Base-by-base conservation (phyloP, 257 asterid genomes). In the Marsdenia floribunda region DNA sequence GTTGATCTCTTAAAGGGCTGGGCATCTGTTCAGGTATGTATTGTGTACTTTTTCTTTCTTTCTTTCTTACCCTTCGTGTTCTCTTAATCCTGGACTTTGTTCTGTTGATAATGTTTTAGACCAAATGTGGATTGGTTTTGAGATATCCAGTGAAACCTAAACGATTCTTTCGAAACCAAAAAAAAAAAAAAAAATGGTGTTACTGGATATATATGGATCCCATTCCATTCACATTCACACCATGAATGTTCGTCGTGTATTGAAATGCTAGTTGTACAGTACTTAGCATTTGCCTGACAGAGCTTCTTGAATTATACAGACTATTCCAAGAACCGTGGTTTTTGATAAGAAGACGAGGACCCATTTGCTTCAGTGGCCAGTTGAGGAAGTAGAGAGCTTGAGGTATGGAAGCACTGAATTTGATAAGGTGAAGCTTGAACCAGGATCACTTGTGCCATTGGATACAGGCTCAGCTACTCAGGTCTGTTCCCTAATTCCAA, bases 361-460 rank as follows among this genome's bases (percentile, higher is more conserved):
- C 19, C 83, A 90, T 83, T 29, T 93, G 49, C 87, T 93, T 61
- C 96, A 91, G 26, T 93, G 98, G 97, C 97, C 98, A 16, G 91
- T 93, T 42, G 78, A 81, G 64, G 98, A 93, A 79, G 82, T 90
- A 29, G 97, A 95, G 84, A 88, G 86, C 79, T 83, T 90, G 84
- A 88, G 99, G 79, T 29, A 72, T 15, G 80, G 80, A 53, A 80
- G 82, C 14, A 66, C 78, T n/a, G 86, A 76, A 80, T 84, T 87
- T 54, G 80, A 83, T 13, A 73, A 83, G 26, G 82, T 82, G 50
- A 85, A 83, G 71, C 96, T 91, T 57, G 87, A 73, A 72, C 96
- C 97, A 1, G 96, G 97, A 24, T 91, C 97, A 50, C 58, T 91
- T 47, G 78, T 71, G 58, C 96, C 92, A 29, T 83, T 93, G 24